phyloP scores from a whole-genome alignment of 495 filamentous ascomycete species.

The Apiosordaria backusii region DNA sequence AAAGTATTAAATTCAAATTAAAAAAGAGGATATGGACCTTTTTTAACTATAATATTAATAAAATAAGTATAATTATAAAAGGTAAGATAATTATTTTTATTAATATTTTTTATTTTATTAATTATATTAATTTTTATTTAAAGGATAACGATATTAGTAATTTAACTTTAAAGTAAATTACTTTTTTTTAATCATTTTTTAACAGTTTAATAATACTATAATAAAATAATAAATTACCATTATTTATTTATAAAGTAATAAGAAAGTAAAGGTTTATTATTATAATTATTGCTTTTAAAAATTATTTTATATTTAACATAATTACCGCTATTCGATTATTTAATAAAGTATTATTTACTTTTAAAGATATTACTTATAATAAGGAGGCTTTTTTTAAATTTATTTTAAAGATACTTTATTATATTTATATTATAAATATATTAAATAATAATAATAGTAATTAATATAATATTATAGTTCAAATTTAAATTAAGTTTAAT shows the following conservation, averaged over 20 bases:
- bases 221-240: neutral
- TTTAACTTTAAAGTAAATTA: slow-evolving; percentile 6
- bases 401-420: neutral
- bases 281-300: too few species aligned
- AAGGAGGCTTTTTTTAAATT: neutral
- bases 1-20: too few species aligned
- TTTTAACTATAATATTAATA: too few species aligned
- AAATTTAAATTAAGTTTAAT: slow-evolving; percentile 4
- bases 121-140: neutral
- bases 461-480: slow-evolving; percentile 3
- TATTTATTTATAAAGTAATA: neutral
- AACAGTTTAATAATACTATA: neutral
- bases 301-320: too few species aligned
- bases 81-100: neutral
- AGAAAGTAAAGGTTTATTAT: neutral
- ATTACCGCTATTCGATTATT: too few species aligned
- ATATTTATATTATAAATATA: slow-evolving; percentile 4
- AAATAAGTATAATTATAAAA: too few species aligned
- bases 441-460: slow-evolving; percentile 11
- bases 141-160: neutral
- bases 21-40: too few species aligned
- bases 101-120: neutral
- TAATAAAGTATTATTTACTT: too few species aligned
- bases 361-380: too few species aligned
- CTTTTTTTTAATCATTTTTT: neutral